Evolutionary conservation across 495 filamentous ascomycete species (phyloP).

Genomic region (Delitschia confertaspora): DNA sequence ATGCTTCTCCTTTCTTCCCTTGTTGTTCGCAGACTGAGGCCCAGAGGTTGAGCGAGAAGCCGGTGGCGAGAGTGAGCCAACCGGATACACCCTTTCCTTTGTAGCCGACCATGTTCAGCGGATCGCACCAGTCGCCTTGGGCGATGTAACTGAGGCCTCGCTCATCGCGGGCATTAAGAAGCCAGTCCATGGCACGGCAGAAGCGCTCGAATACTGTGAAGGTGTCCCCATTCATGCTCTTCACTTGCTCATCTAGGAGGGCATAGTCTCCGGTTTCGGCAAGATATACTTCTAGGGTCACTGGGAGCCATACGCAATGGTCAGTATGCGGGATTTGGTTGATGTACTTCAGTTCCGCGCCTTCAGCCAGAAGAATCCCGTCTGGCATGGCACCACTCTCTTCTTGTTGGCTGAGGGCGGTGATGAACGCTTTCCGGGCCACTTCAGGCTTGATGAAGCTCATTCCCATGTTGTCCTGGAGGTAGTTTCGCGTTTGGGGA

Average conservation of each 20-base stretch:
- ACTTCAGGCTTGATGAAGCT: conserved; percentile 47
- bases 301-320: conserved; percentile 50
- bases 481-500: conserved; percentile 50
- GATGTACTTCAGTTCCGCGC: conserved; percentile 51
- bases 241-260: conserved; percentile 40
- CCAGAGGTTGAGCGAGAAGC: conserved; percentile 44
- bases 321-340: conserved; percentile 52
- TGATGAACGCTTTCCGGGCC: conserved; percentile 41
- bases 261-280: conserved; percentile 46
- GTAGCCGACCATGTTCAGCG: conserved; percentile 53
- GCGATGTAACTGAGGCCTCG: conserved; percentile 49
- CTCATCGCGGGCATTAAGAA: conserved; percentile 41
- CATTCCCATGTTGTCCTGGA: conserved; percentile 55
- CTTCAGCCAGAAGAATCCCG: conserved; percentile 45
- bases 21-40: conserved; percentile 43
- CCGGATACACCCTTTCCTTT: conserved; percentile 48
- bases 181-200: conserved; percentile 47
- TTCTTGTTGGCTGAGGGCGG: conserved; percentile 45
- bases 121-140: conserved; percentile 52
- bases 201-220: conserved; percentile 47
- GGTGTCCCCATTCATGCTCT: conserved; percentile 35
- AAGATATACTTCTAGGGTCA: conserved; percentile 46
- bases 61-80: conserved; percentile 49
- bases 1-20: conserved; percentile 35
- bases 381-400: conserved; percentile 49